These are phyloP conservation scores for Mariannaea elegans DNA, from an alignment of 2,329 filamentous ascomycete species.

Conservation along the genomic window DNA sequence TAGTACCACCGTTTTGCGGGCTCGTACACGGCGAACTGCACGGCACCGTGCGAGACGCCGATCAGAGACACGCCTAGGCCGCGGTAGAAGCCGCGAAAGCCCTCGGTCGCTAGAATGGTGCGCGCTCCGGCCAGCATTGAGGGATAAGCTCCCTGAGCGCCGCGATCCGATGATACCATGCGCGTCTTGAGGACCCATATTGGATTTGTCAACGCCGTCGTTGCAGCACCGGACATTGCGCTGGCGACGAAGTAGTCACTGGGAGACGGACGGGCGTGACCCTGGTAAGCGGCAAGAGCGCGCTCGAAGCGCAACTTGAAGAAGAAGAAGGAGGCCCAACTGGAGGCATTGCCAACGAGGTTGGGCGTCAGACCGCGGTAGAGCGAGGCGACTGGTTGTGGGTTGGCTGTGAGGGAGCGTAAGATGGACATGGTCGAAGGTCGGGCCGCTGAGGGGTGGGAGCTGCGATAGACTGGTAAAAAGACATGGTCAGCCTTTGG, in stretches of 20 bases:
- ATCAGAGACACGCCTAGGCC: conserved; percentile 84
- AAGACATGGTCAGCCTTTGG: conserved; percentile 10
- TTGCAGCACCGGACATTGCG: conserved; percentile 74
- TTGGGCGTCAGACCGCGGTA: conserved; percentile 94
- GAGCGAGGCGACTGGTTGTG: conserved; percentile 72
- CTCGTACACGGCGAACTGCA: conserved; percentile 97
- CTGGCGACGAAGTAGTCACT: conserved; percentile 85
- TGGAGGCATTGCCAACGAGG: conserved; percentile 86
- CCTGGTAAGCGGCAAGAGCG: conserved; percentile 46
- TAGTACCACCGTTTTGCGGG: conserved; percentile 67
- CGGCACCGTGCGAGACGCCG: conserved; percentile 89
- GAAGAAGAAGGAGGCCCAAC: conserved; percentile 94
- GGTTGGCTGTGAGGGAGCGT: conserved; percentile 57
- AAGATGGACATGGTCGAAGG: conserved; percentile 63
- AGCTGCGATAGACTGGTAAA: conserved; percentile 59
- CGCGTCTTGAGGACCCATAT: conserved; percentile 99
- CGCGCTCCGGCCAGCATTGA: conserved; percentile 76
- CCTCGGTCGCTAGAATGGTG: conserved; percentile 76
- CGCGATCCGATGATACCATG: conserved; percentile 87
- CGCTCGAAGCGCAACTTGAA: conserved; percentile 68
- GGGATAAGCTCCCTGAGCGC: conserved; percentile 80
- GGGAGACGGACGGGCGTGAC: conserved; percentile 48
- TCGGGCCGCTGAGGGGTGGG: conserved; percentile 47
- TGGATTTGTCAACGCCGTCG: conserved; percentile 87
- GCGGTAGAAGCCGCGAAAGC: conserved; percentile 83